Base-by-base conservation (phyloP, 1,284 basidiomycete species). In the Ceratobasidium sp. region DNA sequence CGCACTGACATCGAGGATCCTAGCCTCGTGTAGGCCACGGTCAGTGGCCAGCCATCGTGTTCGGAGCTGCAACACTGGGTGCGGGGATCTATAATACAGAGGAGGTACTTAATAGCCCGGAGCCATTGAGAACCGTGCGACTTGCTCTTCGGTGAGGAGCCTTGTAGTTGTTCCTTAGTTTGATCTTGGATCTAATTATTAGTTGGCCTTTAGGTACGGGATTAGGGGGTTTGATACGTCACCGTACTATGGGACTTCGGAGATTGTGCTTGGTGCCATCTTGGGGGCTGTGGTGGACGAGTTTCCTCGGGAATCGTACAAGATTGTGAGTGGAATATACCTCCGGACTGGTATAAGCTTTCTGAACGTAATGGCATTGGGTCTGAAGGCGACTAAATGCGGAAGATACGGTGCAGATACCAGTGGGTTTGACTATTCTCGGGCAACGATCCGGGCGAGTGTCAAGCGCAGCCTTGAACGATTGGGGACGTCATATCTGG, bases 141-240 rank as follows among this genome's bases (percentile, higher is more conserved):
- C 86, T 96, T 32, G 94, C 94, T 9, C 84, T 97, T 59, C 85
- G 91, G 92, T 92, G 80, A 64, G 82, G 78, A 21, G 14, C n/a
- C 28, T 6, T 9, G 13, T 35, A 23, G 23, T 9, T 47, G 13
- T 32, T n/a, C 2, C 28, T 28, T 28, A 28, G 18, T 59, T 30
- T 41, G 58, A 67, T 66, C 7, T n/a, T 3, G 14, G 18, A 18
- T 49, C 38, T 62, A 21, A 66, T 64, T 52, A 18, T 52, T 2
- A n/a, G n/a, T n/a, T n/a, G n/a, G 23, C 18, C 38, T 8, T 44
- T 70, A 94, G 93, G 59, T 96, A 96, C 81, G 96, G 96, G 21
- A 91, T 98, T 75, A 87, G 84, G 58, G 92, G 93, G 0, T 95
- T 99, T 79, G 97, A 99, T 80, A 98, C 97, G 0, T 87, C 91